Evolutionary conservation across 371 early-diverging fungal species (phyloP).

Genomic region (Batkoa obscura): DNA sequence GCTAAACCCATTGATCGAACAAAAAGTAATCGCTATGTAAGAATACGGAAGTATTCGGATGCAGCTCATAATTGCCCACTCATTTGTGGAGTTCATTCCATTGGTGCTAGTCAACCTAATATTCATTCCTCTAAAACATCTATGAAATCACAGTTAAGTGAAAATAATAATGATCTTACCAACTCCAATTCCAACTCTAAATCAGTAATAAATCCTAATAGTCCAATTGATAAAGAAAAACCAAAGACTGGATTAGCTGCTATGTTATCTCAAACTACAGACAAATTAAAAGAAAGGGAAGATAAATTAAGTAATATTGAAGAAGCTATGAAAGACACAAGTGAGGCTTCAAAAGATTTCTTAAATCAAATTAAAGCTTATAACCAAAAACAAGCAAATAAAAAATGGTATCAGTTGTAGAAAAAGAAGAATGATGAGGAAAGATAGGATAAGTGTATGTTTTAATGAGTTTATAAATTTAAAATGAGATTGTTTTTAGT

Average conservation of each 20-base stretch:
- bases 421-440: no score
- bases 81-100: neutral
- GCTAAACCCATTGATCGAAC: neutral
- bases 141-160: neutral
- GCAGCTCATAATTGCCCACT: neutral
- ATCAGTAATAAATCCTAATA: neutral
- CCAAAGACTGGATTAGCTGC: neutral
- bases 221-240: neutral
- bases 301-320: neutral
- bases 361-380: neutral
- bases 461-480: no score
- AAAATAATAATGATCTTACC: neutral
- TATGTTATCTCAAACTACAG: neutral
- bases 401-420: slow-evolving; percentile 6
- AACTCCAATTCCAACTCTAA: neutral
- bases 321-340: neutral
- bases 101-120: neutral
- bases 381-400: neutral
- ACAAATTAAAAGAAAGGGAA: neutral
- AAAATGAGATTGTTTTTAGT: no score
- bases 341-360: slow-evolving; percentile 1
- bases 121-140: neutral
- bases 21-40: neutral
- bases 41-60: neutral
- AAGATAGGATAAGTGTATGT: no score